These are phyloP conservation scores for Lupinus albus DNA, from an alignment of 306 rosid genomes.

Conservation along the genomic window DNA sequence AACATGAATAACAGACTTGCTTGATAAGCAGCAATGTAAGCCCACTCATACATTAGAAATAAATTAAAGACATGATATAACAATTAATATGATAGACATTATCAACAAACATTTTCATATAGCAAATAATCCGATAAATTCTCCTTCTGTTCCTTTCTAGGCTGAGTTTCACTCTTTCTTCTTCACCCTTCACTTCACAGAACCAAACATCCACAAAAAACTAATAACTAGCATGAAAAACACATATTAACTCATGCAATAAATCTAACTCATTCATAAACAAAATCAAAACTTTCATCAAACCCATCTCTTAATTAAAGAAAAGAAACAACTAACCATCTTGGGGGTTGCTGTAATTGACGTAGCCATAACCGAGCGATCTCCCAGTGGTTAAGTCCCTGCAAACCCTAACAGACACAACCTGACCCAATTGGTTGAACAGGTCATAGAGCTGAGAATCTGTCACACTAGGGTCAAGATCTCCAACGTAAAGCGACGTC, in stretches of 20 bases:
- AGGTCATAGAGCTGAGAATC: conserved; percentile 94
- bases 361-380: conserved; percentile 97
- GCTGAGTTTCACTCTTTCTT: not conserved
- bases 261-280: conserved; percentile 20
- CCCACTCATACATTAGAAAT: not conserved
- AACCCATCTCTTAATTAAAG: conserved; percentile 7
- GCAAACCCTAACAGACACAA: conserved; percentile 98
- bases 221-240: conserved; percentile 7
- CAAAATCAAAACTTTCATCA: conserved; percentile 5
- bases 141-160: not conserved
- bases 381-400: conserved; percentile 83
- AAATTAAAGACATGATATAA: not conserved
- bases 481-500: conserved; percentile 93
- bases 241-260: not conserved
- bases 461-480: conserved; percentile 79
- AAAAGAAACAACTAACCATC: conserved; percentile 64
- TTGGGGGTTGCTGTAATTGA: conserved; percentile 74
- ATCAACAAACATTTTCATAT: not conserved
- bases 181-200: not conserved
- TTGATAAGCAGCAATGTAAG: not conserved
- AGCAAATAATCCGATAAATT: not conserved
- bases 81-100: not conserved
- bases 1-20: not conserved
- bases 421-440: conserved; percentile 90
- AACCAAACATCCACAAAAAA: conserved; percentile 20